Conservation (phyloP, 2,329 filamentous ascomycete species). For the Diaporthe velutina region DNA sequence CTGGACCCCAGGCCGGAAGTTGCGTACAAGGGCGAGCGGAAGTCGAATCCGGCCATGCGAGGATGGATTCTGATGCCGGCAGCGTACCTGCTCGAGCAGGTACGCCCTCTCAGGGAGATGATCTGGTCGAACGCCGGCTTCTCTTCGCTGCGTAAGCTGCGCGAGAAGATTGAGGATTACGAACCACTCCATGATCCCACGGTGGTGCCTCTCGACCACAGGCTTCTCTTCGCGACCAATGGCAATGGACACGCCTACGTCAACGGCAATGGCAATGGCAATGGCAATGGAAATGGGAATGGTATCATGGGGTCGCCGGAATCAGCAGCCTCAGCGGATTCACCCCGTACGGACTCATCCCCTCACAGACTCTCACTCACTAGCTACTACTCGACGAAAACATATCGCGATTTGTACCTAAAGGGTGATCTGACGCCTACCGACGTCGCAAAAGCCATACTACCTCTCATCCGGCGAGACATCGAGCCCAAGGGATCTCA, state of each 20-base stretch:
- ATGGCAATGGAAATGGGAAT: slow-evolving; percentile 60
- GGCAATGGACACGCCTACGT: slow-evolving; percentile 60
- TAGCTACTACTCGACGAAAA: slow-evolving; percentile 60
- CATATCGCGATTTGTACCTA: slow-evolving; percentile 60
- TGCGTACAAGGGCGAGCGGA: slow-evolving; percentile 60
- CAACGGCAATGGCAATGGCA: slow-evolving; percentile 60
- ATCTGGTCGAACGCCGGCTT: slow-evolving; percentile 78
- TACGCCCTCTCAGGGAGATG: slow-evolving; percentile 65
- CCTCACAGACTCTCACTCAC: slow-evolving; percentile 34
- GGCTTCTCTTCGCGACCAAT: slow-evolving; percentile 60
- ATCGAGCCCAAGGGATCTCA: slow-evolving; percentile 53
- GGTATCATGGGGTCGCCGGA: not conserved
- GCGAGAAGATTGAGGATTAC: slow-evolving; percentile 63
- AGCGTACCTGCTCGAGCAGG: slow-evolving; percentile 68
- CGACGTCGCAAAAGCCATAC: slow-evolving; percentile 58
- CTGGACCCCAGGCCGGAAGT: slow-evolving; percentile 49
- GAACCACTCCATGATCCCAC: slow-evolving; percentile 62
- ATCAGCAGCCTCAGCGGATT: slow-evolving; percentile 19
- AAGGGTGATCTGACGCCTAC: slow-evolving; percentile 60
- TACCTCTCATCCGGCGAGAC: slow-evolving; percentile 60
- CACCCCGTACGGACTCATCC: slow-evolving; percentile 15
- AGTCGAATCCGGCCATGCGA: slow-evolving; percentile 69
- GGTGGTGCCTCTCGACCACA: slow-evolving; percentile 56
- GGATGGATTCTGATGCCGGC: slow-evolving; percentile 66
- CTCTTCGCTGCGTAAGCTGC: slow-evolving; percentile 65